Base-by-base conservation (phyloP, 208 protist genomes). In the Crithidia expoeki region DNA sequence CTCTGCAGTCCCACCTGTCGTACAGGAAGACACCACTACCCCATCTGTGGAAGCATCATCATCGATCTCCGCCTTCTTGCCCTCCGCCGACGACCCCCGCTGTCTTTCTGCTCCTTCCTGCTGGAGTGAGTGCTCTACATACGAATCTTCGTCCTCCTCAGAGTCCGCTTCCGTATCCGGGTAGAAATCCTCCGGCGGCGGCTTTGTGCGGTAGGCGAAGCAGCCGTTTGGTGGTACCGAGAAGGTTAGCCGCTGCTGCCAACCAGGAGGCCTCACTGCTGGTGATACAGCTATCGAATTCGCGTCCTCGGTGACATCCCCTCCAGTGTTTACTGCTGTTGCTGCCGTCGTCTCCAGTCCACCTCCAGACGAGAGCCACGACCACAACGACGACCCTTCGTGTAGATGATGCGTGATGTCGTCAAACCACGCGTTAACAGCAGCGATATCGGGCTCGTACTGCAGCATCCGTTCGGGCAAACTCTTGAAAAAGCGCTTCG, bases 371-470 rank as follows among this genome's bases (percentile, higher is more conserved):
- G 69, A 9, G 46, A 57, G 56, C 59, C 60, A 74, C 60, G 69
- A 61, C 69, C 47, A 57, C 69, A 47, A 10, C 40, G 44, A 52
- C 11, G 58, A 21, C 25, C 61, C 69, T 32, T 49, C 34, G 38
- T 74, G 69, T 28, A 74, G 52, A 23, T 57, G 49, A 2, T 32
- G 32, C 12, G 63, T 61, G 14, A 74, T 27, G 27, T 51, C 69
- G 34, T 74, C 69, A 27, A 64, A 68, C 69, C 69, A 74, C 61
- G 69, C 60, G 59, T 74, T 34, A 21, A 68, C 49, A 0, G 60
- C 69, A 10, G 47, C n/a, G 5, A 28, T 44, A 25, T 74, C 60
- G 11, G 69, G 69, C 52, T 74, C 60, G 52, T 32, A 47, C 6
- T 1, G 14, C 33, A 21, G 16, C 69, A 74, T 74, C 27, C 23